Conservation (phyloP, 2,329 filamentous ascomycete species). For the Arthrobotrys megalospora region DNA sequence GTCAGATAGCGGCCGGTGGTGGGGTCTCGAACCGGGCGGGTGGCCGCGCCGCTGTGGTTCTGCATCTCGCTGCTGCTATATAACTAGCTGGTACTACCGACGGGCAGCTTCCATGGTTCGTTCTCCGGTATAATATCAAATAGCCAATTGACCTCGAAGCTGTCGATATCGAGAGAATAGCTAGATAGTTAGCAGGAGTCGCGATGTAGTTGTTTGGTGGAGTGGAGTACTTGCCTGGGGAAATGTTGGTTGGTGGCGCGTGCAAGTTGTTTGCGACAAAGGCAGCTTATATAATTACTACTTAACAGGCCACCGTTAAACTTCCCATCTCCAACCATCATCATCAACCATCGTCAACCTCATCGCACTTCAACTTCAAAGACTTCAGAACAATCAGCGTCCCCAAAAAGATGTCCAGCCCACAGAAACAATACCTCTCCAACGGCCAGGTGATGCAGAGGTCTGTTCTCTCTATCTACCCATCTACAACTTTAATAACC, state of each 20-base stretch:
- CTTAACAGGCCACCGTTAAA: constrained; percentile 33
- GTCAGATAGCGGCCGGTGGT: constrained; percentile 75
- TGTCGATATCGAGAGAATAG: background rate
- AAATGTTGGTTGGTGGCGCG: constrained; percentile 4
- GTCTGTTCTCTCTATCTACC: constrained; percentile 9
- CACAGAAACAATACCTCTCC: constrained; percentile 36
- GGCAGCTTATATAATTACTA: background rate
- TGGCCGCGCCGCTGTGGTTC: constrained; percentile 38
- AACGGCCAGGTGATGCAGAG: constrained; percentile 49
- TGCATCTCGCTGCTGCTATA: constrained; percentile 29
- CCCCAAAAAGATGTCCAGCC: constrained; percentile 30
- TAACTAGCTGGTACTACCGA: constrained; percentile 8
- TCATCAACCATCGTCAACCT: constrained; percentile 17
- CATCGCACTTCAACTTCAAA: constrained; percentile 18
- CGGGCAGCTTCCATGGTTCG: constrained; percentile 6
- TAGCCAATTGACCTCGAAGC: constrained; percentile 9
- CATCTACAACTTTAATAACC: background rate
- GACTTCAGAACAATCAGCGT: background rate
- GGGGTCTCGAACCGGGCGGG: constrained; percentile 55
- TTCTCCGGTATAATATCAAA: background rate
- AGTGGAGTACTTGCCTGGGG: background rate
- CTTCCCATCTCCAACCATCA: constrained; percentile 7
- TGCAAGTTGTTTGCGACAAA: constrained; percentile 12
- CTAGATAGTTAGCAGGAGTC: background rate
- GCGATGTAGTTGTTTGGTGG: background rate